Percentiles rank a stretch among this genome's conserved stretches.
Evolutionary conservation across 2,329 filamentous ascomycete genomes (phyloP).

Genomic region (Pestalotiopsis sp.): DNA sequence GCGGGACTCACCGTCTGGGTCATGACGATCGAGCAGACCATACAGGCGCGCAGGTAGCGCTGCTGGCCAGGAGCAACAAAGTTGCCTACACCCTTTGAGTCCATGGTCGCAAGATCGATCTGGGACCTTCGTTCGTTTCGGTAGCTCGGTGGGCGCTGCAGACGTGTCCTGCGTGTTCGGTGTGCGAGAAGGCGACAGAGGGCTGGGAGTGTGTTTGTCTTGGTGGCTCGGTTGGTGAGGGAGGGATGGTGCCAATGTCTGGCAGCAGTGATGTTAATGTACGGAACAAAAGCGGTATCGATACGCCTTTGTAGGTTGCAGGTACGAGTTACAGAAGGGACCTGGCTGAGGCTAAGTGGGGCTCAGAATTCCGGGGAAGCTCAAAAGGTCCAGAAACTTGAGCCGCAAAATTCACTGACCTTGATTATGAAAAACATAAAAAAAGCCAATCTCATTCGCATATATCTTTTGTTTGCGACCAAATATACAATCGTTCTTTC

Average conservation of each 20-base stretch:
- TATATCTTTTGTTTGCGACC: not conserved
- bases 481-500: not conserved
- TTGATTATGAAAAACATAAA: not conserved
- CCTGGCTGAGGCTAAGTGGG: not conserved
- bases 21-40: slow-evolving; percentile 97
- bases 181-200: not conserved
- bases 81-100: slow-evolving; percentile 38
- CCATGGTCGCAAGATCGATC: slow-evolving; percentile 7
- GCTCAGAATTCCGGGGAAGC: slow-evolving; percentile 6
- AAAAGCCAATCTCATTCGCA: not conserved
- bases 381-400: not conserved
- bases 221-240: not conserved
- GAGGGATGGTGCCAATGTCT: not conserved
- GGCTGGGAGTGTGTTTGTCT: not conserved
- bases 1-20: slow-evolving; percentile 61
- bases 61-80: slow-evolving; percentile 76
- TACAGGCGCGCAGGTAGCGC: slow-evolving; percentile 91
- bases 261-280: not conserved
- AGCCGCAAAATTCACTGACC: slow-evolving; percentile 1
- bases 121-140: not conserved
- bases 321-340: not conserved
- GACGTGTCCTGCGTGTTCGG: not conserved
- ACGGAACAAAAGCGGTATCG: not conserved
- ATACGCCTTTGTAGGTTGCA: not conserved
- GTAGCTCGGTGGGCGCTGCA: not conserved